These are phyloP conservation scores for Kokia cookei DNA, from an alignment of 441 rosid genomes.

Conservation along the genomic window DNA sequence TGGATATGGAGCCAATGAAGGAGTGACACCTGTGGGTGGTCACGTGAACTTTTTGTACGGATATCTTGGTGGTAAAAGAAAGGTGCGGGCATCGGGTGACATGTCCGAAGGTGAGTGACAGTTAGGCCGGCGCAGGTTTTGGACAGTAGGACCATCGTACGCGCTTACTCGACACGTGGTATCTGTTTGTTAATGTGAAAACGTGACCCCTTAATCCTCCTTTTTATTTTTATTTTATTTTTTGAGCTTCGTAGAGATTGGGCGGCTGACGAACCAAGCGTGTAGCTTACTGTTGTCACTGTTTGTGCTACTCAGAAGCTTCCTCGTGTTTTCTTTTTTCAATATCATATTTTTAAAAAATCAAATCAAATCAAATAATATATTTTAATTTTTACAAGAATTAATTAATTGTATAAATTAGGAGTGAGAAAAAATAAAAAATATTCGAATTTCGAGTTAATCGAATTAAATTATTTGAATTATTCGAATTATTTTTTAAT, in stretches of 20 bases:
- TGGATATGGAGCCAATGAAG: neutral
- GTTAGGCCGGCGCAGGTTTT: conserved; percentile 19
- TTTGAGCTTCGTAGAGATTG: neutral
- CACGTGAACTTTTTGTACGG: conserved; percentile 23
- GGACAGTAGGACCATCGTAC: neutral
- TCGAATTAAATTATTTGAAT: no score
- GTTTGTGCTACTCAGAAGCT: neutral
- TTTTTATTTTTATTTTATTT: neutral
- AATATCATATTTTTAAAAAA: no score
- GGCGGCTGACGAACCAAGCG: neutral
- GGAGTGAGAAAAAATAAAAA: no score
- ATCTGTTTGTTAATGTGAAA: neutral
- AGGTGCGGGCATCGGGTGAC: conserved; percentile 9
- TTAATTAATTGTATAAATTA: no score
- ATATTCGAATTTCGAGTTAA: no score
- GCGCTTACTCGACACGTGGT: conserved; percentile 10
- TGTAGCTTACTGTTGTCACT: neutral
- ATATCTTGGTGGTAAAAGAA: neutral
- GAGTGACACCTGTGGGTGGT: neutral
- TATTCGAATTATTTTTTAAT: no score
- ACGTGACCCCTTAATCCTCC: no score
- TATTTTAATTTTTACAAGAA: no score
- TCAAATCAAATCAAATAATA: no score
- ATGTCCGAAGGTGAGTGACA: conserved; percentile 25
- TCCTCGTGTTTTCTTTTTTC: neutral